Percentiles rank a stretch among this genome's conserved stretches.
These are phyloP conservation scores for Salvia splendens DNA, from an alignment of 257 asterid genomes.

Conservation along the genomic window DNA sequence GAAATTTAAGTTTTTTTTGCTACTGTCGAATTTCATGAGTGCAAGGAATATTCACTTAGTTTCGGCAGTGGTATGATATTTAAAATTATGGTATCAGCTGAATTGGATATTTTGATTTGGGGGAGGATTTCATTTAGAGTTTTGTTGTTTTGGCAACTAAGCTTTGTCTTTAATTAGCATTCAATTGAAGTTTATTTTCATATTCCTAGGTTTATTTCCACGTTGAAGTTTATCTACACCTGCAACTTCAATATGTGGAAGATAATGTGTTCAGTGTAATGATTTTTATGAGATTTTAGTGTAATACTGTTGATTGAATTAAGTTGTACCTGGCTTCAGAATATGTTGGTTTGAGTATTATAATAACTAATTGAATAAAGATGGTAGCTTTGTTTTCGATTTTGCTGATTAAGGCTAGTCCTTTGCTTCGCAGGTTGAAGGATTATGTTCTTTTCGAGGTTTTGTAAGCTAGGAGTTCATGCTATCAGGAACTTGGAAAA, in stretches of 20 bases:
- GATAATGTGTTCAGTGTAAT: not conserved
- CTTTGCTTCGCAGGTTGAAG: conserved; percentile 38
- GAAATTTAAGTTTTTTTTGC: not conserved
- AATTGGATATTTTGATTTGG: conserved; percentile 8
- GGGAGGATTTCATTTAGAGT: not conserved
- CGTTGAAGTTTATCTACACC: not conserved
- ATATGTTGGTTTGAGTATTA: conserved; percentile 1
- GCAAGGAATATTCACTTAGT: not conserved
- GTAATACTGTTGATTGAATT: not conserved
- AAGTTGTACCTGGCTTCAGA: conserved; percentile 6
- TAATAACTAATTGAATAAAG: not conserved
- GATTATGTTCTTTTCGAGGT: conserved; percentile 54
- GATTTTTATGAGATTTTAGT: not conserved
- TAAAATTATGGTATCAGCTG: not conserved
- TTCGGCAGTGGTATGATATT: conserved; percentile 1
- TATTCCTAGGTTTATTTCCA: not conserved
- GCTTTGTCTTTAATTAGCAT: conserved; percentile 2
- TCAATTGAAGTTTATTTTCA: not conserved
- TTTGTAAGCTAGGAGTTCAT: conserved; percentile 46
- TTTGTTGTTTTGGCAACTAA: conserved; percentile 10
- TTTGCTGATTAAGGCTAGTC: conserved; percentile 23
- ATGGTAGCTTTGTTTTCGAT: conserved; percentile 1
- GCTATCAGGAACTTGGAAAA: conserved; percentile 39
- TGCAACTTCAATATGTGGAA: conserved; percentile 3
- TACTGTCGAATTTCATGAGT: not conserved